Evolutionary conservation across 176 grass and related monocot species (phyloP), one percentile per base, ranked within the genome.

Genomic region (Avena sativa): DNA sequence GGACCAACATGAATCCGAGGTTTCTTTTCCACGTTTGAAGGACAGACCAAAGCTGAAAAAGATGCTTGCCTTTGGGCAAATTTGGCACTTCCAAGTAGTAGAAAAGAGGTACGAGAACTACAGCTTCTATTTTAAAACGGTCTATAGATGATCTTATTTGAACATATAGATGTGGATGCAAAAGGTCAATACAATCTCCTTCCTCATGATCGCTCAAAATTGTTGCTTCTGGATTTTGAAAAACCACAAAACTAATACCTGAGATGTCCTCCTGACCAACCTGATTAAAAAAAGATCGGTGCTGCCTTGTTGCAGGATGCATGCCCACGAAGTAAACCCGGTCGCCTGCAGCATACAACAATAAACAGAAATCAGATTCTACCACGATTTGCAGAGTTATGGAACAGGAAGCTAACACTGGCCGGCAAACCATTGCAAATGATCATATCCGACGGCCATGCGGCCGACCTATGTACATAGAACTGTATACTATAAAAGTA

Each of bases 1-100:
- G 89, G 92, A 44, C 97, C 97, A 79, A 91, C 92, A 91, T 99
- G 97, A 87, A 93, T 80, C 85, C 93, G 94, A 91, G 94, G 87
- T 57, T 93, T 89, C 67, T 94, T 94, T 86, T 93, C 92, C 81
- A 99, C 57, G 69, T 99, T 50, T 90, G 94, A 68, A 96, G 87
- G 44, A 90, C 85, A 61, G 92, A 99, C 44, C 86, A 62, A 79
- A 99, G 89, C 85, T 92, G 97, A 87, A 99, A 92, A 78, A 93
- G 86, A 81, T 91, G 87, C 78, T 88, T 92, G 74, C 92, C 87
- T 88, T 86, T 93, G 28, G 94, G 81, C 66, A 99, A 91, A 89
- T 94, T 92, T 84, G 74, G 83, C 63, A 93, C 88, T 89, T 99
- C 79, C 19, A 99, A 94, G 87, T 91, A 94, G 90, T 89, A 86